Base-by-base conservation (phyloP, 192 early-diverging fungal genomes). In the Lunasporangiospora selenospora region DNA sequence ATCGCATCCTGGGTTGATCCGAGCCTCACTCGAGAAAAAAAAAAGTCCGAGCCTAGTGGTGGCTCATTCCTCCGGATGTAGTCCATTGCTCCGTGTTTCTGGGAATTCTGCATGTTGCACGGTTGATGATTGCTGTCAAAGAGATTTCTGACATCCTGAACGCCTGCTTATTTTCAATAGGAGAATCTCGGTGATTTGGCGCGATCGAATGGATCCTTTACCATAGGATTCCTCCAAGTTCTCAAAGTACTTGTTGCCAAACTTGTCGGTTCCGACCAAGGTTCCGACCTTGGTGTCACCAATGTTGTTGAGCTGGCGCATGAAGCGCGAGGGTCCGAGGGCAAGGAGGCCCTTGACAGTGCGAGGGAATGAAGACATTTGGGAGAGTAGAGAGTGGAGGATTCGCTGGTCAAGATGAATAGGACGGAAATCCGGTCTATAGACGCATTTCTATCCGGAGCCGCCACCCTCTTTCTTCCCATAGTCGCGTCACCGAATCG, bases 161-260 rank as follows among this genome's bases (percentile, higher is more conserved):
- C 11, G 11, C 48, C 18, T 18, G 23, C 12, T 50, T 55, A 41
- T 48, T 55, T 40, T 23, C 53, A 63, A 36, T 18, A 34, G 21
- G 18, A 32, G 4, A 8, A 58, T 4, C 39, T n/a, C 23, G 31
- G 15, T 19, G 26, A 38, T 62, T 8, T 59, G 19, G 29, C 18
- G 38, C 15, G 12, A 40, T 62, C 23, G 33, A 6, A 3, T 47
- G 34, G 16, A 19, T 23, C 16, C 38, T 52, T 38, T 79, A 83
- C 90, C 89, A 41, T 81, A 90, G 69, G 85, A 80, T 75, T 93
- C 91, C 49, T 85, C 76, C 8, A 78, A 67, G 73, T 91, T 90
- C 65, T 81, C 81, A 58, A 76, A 93, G 83, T 91, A 93, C 41
- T 86, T 81, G 80, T 93, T 93, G 64, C 91, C 91, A 50, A 86